These are phyloP conservation scores for Nigrograna mackinnonii DNA, from an alignment of 2,329 filamentous ascomycete genomes.

Conservation along the genomic window DNA sequence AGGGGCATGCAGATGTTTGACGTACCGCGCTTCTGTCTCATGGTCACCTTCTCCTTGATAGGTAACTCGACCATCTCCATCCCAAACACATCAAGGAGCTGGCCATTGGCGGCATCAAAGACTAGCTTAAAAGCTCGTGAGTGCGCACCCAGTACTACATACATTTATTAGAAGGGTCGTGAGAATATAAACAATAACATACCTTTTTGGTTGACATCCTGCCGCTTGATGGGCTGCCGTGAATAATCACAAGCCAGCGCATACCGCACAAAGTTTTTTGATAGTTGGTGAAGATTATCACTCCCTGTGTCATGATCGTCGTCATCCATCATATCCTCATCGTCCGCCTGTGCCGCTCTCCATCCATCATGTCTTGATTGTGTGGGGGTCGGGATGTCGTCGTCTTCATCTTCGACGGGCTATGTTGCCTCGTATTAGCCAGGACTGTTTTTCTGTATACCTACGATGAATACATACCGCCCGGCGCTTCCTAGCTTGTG, in stretches of 20 bases:
- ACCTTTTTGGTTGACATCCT: constrained; percentile 61
- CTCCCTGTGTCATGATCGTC: constrained; percentile 25
- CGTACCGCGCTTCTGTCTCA: constrained; percentile 77
- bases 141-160: constrained; percentile 67
- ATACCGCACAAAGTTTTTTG: constrained; percentile 65
- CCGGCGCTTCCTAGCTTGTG: constrained; percentile 11
- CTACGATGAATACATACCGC: too few relatives aligned
- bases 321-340: constrained; percentile 22
- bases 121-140: constrained; percentile 74
- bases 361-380: constrained; percentile 20
- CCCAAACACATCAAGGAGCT: constrained; percentile 76
- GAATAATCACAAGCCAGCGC: constrained; percentile 65
- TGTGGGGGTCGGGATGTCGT: constrained; percentile 15
- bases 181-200: background rate
- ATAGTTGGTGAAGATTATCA: constrained; percentile 48
- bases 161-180: too few relatives aligned
- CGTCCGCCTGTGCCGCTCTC: constrained; percentile 14
- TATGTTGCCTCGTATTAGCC: too few relatives aligned
- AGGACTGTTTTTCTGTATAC: too few relatives aligned
- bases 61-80: constrained; percentile 91
- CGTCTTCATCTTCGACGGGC: constrained; percentile 21
- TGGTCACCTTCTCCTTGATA: constrained; percentile 75
- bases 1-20: constrained; percentile 2
- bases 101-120: constrained; percentile 75
- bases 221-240: constrained; percentile 59